These are phyloP conservation scores for Pichia sporocuriosa DNA, from an alignment of 805 yeast species.

Conservation along the genomic window DNA sequence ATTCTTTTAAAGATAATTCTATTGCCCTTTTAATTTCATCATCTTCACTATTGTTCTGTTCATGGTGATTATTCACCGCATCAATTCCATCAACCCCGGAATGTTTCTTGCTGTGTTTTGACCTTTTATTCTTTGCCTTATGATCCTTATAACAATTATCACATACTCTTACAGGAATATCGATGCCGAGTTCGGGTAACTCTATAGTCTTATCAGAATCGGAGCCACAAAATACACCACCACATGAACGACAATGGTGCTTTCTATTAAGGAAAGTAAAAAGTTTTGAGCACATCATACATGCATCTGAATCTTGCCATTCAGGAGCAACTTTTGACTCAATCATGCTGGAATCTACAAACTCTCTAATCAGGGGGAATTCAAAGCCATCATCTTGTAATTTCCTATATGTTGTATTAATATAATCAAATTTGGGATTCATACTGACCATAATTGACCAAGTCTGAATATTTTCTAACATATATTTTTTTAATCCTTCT, in stretches of 20 bases:
- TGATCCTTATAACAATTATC: constrained; percentile 76
- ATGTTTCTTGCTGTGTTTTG: constrained; percentile 11
- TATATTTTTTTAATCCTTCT: constrained; percentile 49
- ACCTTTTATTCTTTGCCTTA: constrained; percentile 29
- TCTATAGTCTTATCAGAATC: constrained; percentile 73
- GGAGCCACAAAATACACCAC: constrained; percentile 83
- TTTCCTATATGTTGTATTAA: constrained; percentile 52
- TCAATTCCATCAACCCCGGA: not conserved
- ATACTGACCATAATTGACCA: constrained; percentile 73
- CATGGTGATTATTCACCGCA: too few relatives aligned
- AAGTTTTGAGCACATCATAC: constrained; percentile 84
- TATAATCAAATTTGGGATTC: constrained; percentile 58
- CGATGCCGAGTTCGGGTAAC: constrained; percentile 78
- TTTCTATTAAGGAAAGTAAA: constrained; percentile 82
- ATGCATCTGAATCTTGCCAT: constrained; percentile 93
- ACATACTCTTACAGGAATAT: constrained; percentile 87
- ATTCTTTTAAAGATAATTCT: constrained; percentile 66
- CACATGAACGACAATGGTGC: constrained; percentile 96
- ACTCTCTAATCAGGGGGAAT: constrained; percentile 49
- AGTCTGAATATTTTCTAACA: constrained; percentile 60
- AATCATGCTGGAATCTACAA: constrained; percentile 45
- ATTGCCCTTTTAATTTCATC: constrained; percentile 75
- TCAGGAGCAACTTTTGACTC: constrained; percentile 94
- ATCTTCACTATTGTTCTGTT: constrained; percentile 56
- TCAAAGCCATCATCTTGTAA: constrained; percentile 55